Conservation (phyloP, 306 rosid species). For the Dryas octopetala region DNA sequence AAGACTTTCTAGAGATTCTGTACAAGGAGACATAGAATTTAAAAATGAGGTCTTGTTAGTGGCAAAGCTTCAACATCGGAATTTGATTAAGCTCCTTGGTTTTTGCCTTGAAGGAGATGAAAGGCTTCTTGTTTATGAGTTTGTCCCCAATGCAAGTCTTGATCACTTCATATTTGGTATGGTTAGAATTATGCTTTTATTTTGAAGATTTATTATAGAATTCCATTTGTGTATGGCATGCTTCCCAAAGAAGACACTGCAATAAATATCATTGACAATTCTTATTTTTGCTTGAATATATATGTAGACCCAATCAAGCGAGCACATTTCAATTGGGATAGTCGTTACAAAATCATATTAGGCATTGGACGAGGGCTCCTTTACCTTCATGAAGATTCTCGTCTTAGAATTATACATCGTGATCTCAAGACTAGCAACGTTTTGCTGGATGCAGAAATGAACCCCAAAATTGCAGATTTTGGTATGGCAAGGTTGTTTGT, state of each 20-base stretch:
- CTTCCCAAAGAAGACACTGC: not conserved
- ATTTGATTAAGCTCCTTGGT: not conserved
- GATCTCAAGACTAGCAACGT: not conserved
- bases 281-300: not conserved
- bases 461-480: conserved; percentile 6
- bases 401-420: conserved; percentile 5
- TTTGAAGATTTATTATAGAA: not conserved
- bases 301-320: not conserved
- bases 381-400: conserved; percentile 9
- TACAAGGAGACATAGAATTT: conserved; percentile 9
- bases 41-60: not conserved
- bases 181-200: not conserved
- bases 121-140: conserved; percentile 3
- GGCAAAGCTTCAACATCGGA: conserved; percentile 5
- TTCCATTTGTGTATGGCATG: not conserved
- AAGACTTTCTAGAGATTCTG: conserved; percentile 3
- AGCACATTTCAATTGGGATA: not conserved
- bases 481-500: conserved; percentile 3
- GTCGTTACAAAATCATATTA: not conserved
- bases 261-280: too few species aligned
- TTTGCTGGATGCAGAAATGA: not conserved
- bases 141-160: conserved; percentile 5
- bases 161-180: conserved; percentile 11
- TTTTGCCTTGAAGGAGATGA: not conserved
- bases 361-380: conserved; percentile 1